Percentiles rank a stretch among this genome's conserved stretches.
phyloP scores from a whole-genome alignment of 371 early-diverging fungal genomes.

The Mortierella sp. region DNA sequence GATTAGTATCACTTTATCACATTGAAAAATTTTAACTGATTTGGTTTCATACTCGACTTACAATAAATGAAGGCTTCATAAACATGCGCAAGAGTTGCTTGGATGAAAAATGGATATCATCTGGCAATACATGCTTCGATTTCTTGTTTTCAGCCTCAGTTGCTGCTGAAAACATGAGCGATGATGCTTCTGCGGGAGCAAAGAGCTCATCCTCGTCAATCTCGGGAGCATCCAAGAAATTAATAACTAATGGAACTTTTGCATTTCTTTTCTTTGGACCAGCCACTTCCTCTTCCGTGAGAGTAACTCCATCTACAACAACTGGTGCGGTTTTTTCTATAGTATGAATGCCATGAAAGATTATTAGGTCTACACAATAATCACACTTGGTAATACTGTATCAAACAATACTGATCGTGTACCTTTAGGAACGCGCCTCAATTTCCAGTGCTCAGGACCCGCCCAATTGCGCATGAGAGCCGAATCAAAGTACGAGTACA shows the following conservation, averaged over 20 bases:
- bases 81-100: slow-evolving; percentile 84
- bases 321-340: slow-evolving; percentile 40
- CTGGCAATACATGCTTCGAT: slow-evolving; percentile 77
- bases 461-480: slow-evolving; percentile 91
- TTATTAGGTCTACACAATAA: not conserved
- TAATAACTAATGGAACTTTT: slow-evolving; percentile 62
- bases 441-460: slow-evolving; percentile 95
- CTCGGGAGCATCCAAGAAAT: slow-evolving; percentile 70
- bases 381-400: not conserved
- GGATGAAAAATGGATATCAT: slow-evolving; percentile 90
- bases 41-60: slow-evolving; percentile 39
- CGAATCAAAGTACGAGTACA: slow-evolving; percentile 93
- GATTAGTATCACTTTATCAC: not conserved
- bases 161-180: slow-evolving; percentile 62
- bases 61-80: slow-evolving; percentile 81
- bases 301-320: slow-evolving; percentile 18
- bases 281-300: slow-evolving; percentile 37
- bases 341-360: not conserved
- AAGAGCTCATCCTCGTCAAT: slow-evolving; percentile 75
- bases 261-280: slow-evolving; percentile 46
- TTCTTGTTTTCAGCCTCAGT: slow-evolving; percentile 59
- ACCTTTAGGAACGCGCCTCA: slow-evolving; percentile 67
- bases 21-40: too few species aligned
- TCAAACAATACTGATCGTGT: not conserved
- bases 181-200: slow-evolving; percentile 70